Base-by-base conservation (phyloP, 257 asterid species). In the Fraxinus cuspidata region DNA sequence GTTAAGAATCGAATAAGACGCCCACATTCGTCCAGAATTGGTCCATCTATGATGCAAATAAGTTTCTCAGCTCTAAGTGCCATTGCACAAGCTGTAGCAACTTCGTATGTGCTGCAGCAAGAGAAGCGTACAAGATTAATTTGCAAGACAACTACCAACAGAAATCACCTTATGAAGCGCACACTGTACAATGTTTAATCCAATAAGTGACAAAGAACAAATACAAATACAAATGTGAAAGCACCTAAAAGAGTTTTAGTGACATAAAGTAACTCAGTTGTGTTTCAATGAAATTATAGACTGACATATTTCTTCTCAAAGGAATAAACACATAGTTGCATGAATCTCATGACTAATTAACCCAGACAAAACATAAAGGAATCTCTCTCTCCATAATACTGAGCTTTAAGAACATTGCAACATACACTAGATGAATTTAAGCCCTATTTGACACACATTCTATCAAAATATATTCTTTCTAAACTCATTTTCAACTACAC, bases 71-170 rank as follows among this genome's bases (percentile, higher is more conserved):
- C 94, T 75, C 91, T 93, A 77, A 94, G 91, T 81, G 99, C 97
- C 83, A 92, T 80, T 70, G 97, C 97, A 87, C 99, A 91, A 32
- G 99, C 97, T 73, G 99, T 92, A 51, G 99, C 97, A 27, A 92
- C 99, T 86, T 94, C 99, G 66, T 94, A 94, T n/a, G 99, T 89
- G 89, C 97, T 94, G 89, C 86, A 87, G 76, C 56, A 51, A 75
- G 79, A 80, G 70, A 70, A 75, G 71, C 68, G 76, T 15, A 72
- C 35, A 66, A 58, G 71, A 76, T 72, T 73, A 11, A 69, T 60
- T 27, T 25, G 18, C 34, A 63, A 63, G 19, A 63, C 27, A 12
- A 12, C 18, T 35, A 63, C 69, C 69, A 11, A 63, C 29, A 58
- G 31, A 58, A 58, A 58, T 58, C 12, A 8, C 66, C 66, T 58